Conservation (phyloP, 768 basidiomycete genomes). For the Mycena latifolia region DNA sequence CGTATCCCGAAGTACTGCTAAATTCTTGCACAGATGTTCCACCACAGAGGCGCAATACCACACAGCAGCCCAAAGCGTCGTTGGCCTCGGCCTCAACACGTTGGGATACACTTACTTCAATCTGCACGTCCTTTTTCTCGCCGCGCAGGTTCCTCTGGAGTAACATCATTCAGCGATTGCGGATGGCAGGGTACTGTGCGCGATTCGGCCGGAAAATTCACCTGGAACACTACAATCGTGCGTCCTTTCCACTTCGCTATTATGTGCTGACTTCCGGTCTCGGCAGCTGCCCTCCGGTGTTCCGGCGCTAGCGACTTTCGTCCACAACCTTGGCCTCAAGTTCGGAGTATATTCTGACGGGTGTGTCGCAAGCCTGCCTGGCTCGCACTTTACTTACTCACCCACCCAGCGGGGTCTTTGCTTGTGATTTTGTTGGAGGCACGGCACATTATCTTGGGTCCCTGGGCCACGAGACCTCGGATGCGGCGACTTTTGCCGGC, state of each 20-base stretch:
- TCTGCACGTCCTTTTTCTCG: conserved; percentile 44
- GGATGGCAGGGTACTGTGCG: conserved; percentile 62
- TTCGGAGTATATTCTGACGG: conserved; percentile 68
- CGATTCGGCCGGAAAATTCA: conserved; percentile 55
- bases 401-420: conserved; percentile 52
- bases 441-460: conserved; percentile 59
- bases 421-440: conserved; percentile 60
- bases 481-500: conserved; percentile 60
- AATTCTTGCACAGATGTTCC: conserved; percentile 45
- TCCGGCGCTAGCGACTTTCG: conserved; percentile 51
- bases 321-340: conserved; percentile 57
- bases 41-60: conserved; percentile 57
- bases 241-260: neutral
- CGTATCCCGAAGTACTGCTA: neutral
- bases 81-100: conserved; percentile 50
- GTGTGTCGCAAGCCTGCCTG: neutral
- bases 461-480: conserved; percentile 59
- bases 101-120: conserved; percentile 59
- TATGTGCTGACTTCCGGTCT: neutral
- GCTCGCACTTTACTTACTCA: neutral
- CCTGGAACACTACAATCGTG: conserved; percentile 54
- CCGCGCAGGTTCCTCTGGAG: neutral
- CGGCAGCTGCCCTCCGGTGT: conserved; percentile 50
- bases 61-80: conserved; percentile 52
- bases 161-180: conserved; percentile 51